Evolutionary conservation across 2,329 filamentous ascomycete species (phyloP).

Genomic region (Fusarium continuum): DNA sequence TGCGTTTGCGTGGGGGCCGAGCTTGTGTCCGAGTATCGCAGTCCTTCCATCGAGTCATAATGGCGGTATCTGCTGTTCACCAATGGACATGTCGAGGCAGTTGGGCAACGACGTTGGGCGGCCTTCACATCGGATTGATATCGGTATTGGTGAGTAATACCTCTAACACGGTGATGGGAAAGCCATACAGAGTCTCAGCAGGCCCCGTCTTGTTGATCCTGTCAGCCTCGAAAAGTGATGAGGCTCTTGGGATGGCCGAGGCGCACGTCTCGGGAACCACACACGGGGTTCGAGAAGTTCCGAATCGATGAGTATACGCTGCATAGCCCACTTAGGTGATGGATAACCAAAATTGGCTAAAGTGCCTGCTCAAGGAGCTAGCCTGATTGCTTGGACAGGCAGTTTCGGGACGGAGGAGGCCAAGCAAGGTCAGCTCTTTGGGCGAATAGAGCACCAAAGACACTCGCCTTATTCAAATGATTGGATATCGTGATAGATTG

Average conservation of each 20-base stretch:
- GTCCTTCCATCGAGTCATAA: slow-evolving; percentile 38
- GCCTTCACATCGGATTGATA: slow-evolving; percentile 26
- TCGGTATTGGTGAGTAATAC: slow-evolving; percentile 31
- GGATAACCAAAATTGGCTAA: slow-evolving; percentile 36
- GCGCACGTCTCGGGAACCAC: slow-evolving; percentile 29
- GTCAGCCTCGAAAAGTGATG: slow-evolving; percentile 36
- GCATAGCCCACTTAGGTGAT: slow-evolving; percentile 32
- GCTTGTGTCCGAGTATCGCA: slow-evolving; percentile 29
- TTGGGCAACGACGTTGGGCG: slow-evolving; percentile 34
- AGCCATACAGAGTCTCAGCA: slow-evolving; percentile 28
- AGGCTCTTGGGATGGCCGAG: slow-evolving; percentile 34
- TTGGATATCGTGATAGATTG: slow-evolving; percentile 38
- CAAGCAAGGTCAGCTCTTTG: slow-evolving; percentile 34
- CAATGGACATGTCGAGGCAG: slow-evolving; percentile 37
- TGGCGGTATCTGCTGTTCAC: slow-evolving; percentile 39
- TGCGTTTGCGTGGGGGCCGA: slow-evolving; percentile 37
- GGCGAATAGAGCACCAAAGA: slow-evolving; percentile 25
- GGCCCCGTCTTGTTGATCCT: slow-evolving; percentile 25
- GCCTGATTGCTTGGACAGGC: slow-evolving; percentile 34
- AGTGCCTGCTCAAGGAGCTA: slow-evolving; percentile 28
- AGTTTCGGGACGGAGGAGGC: slow-evolving; percentile 29
- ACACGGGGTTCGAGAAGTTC: slow-evolving; percentile 35
- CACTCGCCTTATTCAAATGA: slow-evolving; percentile 41
- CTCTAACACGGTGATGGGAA: slow-evolving; percentile 34
- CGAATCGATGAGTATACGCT: slow-evolving; percentile 22